A percentile compares a stretch with the other conserved stretches of the same genome.
phyloP scores from a whole-genome alignment of 1,139 yeast genomes.

The Magnusiomyces fungicola region DNA sequence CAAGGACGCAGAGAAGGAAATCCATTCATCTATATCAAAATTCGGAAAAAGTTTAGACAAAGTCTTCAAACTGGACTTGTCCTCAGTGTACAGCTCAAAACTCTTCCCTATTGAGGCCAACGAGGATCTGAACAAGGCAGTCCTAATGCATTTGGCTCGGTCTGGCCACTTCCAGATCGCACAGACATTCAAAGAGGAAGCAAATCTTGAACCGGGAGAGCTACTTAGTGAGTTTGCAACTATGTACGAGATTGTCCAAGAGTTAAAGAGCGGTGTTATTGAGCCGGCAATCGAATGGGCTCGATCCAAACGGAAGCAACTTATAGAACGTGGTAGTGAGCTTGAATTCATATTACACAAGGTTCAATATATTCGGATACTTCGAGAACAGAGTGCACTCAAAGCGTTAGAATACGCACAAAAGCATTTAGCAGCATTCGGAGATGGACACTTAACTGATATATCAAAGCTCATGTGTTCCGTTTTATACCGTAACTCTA shows the following conservation, averaged over 20 bases:
- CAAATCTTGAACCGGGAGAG: conserved; percentile 25
- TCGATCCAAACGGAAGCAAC: conserved; percentile 24
- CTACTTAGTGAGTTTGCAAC: conserved; percentile 32
- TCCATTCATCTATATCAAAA: conserved; percentile 28
- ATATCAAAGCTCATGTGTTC: conserved; percentile 51
- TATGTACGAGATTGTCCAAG: conserved; percentile 33
- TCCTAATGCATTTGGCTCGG: conserved; percentile 40
- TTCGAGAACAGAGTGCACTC: conserved; percentile 23
- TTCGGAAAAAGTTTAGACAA: conserved; percentile 32
- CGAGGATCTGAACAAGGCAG: conserved; percentile 33
- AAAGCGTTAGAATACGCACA: conserved; percentile 52
- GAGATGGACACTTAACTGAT: conserved; percentile 37
- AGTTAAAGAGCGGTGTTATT: conserved; percentile 28
- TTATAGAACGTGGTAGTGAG: conserved; percentile 32
- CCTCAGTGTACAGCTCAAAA: conserved; percentile 29
- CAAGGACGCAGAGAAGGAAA: conserved; percentile 27
- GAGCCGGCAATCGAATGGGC: conserved; percentile 42
- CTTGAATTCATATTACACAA: conserved; percentile 60
- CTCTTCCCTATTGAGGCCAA: conserved; percentile 22
- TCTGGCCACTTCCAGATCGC: conserved; percentile 39
- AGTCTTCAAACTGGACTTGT: conserved; percentile 25
- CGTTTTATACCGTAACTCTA: conserved; percentile 42
- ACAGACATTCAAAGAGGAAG: conserved; percentile 30
- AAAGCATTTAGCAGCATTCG: conserved; percentile 44
- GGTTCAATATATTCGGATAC: conserved; percentile 42